These are phyloP conservation scores for Colletotrichum sp. DNA, from an alignment of 2,329 filamentous ascomycete species.

Conservation along the genomic window DNA sequence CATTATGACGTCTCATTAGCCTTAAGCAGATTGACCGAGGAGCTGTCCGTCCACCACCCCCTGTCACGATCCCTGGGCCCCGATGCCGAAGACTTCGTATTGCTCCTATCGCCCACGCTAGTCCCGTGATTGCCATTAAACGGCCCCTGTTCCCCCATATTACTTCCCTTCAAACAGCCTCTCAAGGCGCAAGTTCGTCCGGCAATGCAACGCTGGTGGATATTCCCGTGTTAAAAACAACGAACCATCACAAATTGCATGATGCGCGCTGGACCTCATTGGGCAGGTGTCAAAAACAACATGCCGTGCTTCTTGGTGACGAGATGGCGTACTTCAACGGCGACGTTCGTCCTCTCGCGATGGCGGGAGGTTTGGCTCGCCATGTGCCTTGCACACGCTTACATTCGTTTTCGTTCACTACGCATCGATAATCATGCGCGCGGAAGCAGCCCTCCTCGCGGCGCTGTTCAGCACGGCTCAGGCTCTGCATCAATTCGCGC, in stretches of 20 bases:
- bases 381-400: background rate
- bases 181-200: background rate
- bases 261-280: background rate
- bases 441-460: background rate
- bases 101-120: background rate
- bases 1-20: background rate
- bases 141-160: background rate
- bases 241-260: background rate
- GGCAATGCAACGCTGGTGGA: background rate
- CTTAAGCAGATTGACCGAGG: background rate
- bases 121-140: background rate
- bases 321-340: background rate
- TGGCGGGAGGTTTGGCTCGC: background rate
- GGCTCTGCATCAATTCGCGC: background rate
- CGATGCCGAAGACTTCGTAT: background rate
- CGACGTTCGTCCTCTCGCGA: background rate
- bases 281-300: background rate
- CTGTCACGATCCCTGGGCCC: background rate
- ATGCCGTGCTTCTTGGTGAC: background rate
- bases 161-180: background rate
- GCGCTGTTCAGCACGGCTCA: background rate
- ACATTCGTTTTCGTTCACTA: background rate
- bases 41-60: background rate
- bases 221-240: background rate
- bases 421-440: background rate